phyloP scores from a whole-genome alignment of 1,139 yeast species.

The Lodderomyces beijingensis region DNA sequence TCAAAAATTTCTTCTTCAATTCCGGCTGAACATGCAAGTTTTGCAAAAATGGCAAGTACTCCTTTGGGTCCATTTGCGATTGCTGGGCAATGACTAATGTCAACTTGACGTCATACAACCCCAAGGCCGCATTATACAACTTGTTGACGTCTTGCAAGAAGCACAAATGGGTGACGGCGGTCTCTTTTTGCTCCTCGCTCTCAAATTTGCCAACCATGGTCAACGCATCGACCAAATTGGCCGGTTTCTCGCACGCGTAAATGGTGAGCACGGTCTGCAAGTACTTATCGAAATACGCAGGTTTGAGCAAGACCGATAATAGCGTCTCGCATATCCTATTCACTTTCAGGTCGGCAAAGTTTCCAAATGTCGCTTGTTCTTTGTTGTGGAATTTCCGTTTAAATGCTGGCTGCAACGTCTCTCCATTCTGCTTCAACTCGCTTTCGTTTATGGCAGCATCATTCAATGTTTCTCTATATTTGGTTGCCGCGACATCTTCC shows the following conservation, averaged over 20 bases:
- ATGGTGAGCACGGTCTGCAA: slow-evolving; percentile 84
- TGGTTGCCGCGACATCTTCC: slow-evolving; percentile 80
- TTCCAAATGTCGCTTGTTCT: slow-evolving; percentile 25
- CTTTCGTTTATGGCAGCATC: slow-evolving; percentile 17
- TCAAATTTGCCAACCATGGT: slow-evolving; percentile 50
- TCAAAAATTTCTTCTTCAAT: slow-evolving; percentile 64
- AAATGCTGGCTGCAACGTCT: slow-evolving; percentile 12
- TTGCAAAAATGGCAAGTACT: slow-evolving; percentile 88
- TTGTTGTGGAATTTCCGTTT: slow-evolving; percentile 25
- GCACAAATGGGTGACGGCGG: slow-evolving; percentile 74
- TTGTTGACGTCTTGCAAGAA: slow-evolving; percentile 87
- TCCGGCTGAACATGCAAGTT: slow-evolving; percentile 65
- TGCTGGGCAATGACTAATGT: slow-evolving; percentile 88
- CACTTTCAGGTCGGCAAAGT: slow-evolving; percentile 54
- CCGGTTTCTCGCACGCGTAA: slow-evolving; percentile 87
- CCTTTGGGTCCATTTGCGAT: slow-evolving; percentile 97
- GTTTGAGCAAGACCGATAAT: slow-evolving; percentile 50
- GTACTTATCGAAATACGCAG: slow-evolving; percentile 53
- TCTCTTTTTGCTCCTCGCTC: slow-evolving; percentile 50
- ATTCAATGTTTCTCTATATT: slow-evolving; percentile 68
- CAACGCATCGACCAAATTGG: slow-evolving; percentile 75
- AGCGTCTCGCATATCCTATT: slow-evolving; percentile 74
- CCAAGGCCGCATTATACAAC: slow-evolving; percentile 74
- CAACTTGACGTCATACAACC: slow-evolving; percentile 76
- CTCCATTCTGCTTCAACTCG: slow-evolving; percentile 9